A percentile compares a stretch with the other conserved stretches of the same genome.
These are phyloP conservation scores for Firmiana major DNA, from an alignment of 345 rosid genomes.

Conservation along the genomic window DNA sequence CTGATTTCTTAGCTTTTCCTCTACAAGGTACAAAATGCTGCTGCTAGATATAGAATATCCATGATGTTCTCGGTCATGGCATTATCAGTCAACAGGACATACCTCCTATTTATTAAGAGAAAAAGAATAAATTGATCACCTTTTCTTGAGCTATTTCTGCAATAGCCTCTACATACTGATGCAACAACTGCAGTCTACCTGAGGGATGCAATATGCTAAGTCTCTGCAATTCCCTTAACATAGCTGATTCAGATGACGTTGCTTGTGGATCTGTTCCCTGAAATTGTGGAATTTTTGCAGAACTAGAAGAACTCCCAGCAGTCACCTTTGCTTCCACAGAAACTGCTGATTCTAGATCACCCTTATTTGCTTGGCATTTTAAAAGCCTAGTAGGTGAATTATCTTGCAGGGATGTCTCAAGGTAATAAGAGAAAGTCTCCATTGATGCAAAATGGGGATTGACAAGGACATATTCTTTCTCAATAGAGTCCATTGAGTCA, in stretches of 20 bases:
- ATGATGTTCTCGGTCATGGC: not conserved
- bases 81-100: not conserved
- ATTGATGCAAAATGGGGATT: constrained; percentile 44
- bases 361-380: constrained; percentile 32
- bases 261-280: constrained; percentile 30
- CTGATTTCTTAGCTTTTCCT: not conserved
- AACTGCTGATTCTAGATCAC: constrained; percentile 27
- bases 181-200: constrained; percentile 49
- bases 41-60: not conserved
- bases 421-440: constrained; percentile 55
- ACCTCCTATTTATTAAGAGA: not conserved
- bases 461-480: constrained; percentile 74
- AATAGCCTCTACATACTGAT: constrained; percentile 49
- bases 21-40: not conserved
- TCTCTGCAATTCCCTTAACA: constrained; percentile 49
- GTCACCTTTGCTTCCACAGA: constrained; percentile 30
- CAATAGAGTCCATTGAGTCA: constrained; percentile 63
- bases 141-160: constrained; percentile 57
- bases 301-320: constrained; percentile 18
- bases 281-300: constrained; percentile 24
- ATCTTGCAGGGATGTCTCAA: constrained; percentile 55
- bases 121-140: constrained; percentile 31
- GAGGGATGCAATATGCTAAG: constrained; percentile 53
- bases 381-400: constrained; percentile 31
- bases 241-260: constrained; percentile 28